A percentile compares a stretch with the other conserved stretches of the same genome.
phyloP scores from a whole-genome alignment of 371 early-diverging fungal species.

The Mucor lusitanicus region DNA sequence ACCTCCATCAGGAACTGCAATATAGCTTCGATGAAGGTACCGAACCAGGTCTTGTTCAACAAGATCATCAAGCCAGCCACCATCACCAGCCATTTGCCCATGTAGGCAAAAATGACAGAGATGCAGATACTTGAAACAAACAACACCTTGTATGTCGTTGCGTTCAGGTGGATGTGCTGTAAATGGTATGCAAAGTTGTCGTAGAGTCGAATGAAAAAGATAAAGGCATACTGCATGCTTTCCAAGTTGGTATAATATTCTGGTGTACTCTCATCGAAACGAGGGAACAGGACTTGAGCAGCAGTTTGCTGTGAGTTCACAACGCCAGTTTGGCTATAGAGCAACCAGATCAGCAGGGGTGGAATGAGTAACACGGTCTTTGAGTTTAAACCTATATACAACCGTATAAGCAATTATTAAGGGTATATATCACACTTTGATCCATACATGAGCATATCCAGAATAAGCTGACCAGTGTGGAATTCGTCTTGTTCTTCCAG shows the following conservation, averaged over 20 bases:
- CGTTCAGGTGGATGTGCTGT: conserved; percentile 24
- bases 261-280: conserved; percentile 36
- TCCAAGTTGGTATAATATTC: conserved; percentile 43
- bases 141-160: conserved; percentile 21
- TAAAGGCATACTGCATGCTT: conserved; percentile 36
- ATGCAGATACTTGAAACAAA: conserved; percentile 1
- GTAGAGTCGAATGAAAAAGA: conserved; percentile 36
- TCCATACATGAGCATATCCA: conserved; percentile 22
- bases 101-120: conserved; percentile 2
- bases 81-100: conserved; percentile 14
- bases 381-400: conserved; percentile 32
- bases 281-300: conserved; percentile 33
- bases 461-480: conserved; percentile 16
- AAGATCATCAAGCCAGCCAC: conserved; percentile 35
- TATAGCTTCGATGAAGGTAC: conserved; percentile 20
- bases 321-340: conserved; percentile 28
- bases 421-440: not conserved
- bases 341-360: conserved; percentile 17
- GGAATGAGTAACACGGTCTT: conserved; percentile 27
- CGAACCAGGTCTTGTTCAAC: conserved; percentile 41
- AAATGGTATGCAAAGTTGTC: conserved; percentile 44
- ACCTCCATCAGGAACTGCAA: conserved; percentile 24
- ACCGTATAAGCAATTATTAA: not conserved
- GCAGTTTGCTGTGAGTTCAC: conserved; percentile 12
- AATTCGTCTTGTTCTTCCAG: conserved; percentile 28